phyloP scores from a whole-genome alignment of 768 basidiomycete species.

The Boletellus ananas region DNA sequence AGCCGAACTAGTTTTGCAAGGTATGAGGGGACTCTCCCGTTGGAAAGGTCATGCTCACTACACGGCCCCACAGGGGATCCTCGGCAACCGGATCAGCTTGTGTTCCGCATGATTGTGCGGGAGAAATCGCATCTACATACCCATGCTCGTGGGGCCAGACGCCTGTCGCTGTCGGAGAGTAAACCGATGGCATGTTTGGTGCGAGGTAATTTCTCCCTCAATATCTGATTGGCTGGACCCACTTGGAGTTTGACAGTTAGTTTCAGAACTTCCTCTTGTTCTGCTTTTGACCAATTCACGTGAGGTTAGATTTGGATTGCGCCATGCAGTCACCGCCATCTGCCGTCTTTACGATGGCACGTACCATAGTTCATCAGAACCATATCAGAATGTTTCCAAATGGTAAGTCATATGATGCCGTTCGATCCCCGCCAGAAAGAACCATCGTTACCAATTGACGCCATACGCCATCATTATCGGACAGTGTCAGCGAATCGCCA shows the following conservation, averaged over 20 bases:
- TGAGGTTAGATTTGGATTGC: not conserved
- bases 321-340: not conserved
- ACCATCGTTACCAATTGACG: not conserved
- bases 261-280: slow-evolving; percentile 3
- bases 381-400: not conserved
- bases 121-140: too few species aligned
- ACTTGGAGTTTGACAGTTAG: not conserved
- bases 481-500: not conserved
- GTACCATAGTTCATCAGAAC: not conserved
- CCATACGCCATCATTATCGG: not conserved
- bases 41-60: not conserved
- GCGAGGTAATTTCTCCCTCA: not conserved
- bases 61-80: not conserved
- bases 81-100: too few species aligned
- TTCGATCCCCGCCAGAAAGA: not conserved
- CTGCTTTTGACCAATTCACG: slow-evolving; percentile 9
- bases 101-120: too few species aligned
- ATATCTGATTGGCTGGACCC: slow-evolving; percentile 2
- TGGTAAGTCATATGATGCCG: not conserved
- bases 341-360: not conserved
- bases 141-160: not conserved
- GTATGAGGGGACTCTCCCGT: not conserved
- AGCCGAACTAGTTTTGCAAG: not conserved
- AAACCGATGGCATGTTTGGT: not conserved
- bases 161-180: slow-evolving; percentile 4